Evolutionary conservation across 2,329 filamentous ascomycete species (phyloP).

Genomic region (Diaporthe sp.): DNA sequence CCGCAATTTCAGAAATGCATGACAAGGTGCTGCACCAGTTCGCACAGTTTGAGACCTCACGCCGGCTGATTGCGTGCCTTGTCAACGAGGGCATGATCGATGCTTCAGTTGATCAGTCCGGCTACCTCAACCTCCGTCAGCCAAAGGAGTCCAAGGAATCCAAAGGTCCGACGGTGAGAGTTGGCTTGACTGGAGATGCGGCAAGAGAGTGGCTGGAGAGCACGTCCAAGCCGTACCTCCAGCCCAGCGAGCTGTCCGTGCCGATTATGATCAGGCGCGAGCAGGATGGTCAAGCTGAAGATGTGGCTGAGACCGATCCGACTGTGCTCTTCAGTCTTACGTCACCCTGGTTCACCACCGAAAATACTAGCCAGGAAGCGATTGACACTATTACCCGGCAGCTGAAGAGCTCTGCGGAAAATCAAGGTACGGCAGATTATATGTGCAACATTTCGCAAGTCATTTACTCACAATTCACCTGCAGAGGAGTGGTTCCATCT

Average conservation of each 20-base stretch:
- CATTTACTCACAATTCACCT: not conserved
- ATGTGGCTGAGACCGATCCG: constrained; percentile 14
- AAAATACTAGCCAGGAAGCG: not conserved
- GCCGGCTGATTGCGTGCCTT: constrained; percentile 26
- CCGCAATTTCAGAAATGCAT: not conserved
- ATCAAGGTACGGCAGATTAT: not conserved
- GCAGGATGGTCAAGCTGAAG: not conserved
- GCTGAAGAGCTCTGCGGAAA: constrained; percentile 15
- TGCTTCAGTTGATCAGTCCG: constrained; percentile 15
- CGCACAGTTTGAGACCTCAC: constrained; percentile 15
- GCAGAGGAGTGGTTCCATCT: constrained; percentile 30
- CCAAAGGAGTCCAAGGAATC: not conserved
- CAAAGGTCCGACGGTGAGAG: not conserved
- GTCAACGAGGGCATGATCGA: constrained; percentile 28
- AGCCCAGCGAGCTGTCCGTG: constrained; percentile 11
- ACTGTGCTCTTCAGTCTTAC: constrained; percentile 5
- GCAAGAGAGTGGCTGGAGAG: constrained; percentile 19
- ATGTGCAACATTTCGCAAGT: not conserved
- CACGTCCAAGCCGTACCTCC: constrained; percentile 17
- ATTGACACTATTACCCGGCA: constrained; percentile 7
- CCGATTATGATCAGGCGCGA: constrained; percentile 14
- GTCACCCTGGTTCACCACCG: not conserved
- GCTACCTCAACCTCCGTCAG: not conserved
- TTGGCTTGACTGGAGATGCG: constrained; percentile 9
- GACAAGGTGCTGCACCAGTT: constrained; percentile 11